Percentiles rank a stretch among this genome's conserved stretches.
These are phyloP conservation scores for Brettanomyces bruxellensis DNA, from an alignment of 805 yeast species.

Conservation along the genomic window DNA sequence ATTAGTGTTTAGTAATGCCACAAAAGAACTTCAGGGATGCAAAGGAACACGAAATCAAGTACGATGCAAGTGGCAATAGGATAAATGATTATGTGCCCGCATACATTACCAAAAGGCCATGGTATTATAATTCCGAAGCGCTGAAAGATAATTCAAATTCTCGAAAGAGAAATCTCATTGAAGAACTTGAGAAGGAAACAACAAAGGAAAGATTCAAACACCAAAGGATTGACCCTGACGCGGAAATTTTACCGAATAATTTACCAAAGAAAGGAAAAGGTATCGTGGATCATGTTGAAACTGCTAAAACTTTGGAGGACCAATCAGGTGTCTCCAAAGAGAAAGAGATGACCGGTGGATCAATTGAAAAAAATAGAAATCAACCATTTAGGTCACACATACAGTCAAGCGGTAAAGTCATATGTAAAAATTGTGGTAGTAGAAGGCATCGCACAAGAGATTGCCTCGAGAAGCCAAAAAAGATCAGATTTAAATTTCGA, in stretches of 20 bases:
- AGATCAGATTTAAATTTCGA: conserved; percentile 26
- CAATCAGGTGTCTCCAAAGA: conserved; percentile 5
- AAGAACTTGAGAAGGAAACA: conserved; percentile 12
- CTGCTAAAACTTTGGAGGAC: conserved; percentile 4
- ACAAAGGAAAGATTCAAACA: conserved; percentile 45
- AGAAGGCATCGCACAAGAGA: conserved; percentile 39
- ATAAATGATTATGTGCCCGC: conserved; percentile 25
- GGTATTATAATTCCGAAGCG: conserved; percentile 27
- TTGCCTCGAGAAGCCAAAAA: conserved; percentile 50
- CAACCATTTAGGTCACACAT: neutral
- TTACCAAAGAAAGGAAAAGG: conserved; percentile 50
- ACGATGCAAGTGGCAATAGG: conserved; percentile 24
- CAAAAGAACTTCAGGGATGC: too few relatives aligned
- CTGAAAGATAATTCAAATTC: conserved; percentile 18
- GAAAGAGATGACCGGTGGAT: neutral
- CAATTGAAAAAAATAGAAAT: neutral
- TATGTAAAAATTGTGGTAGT: conserved; percentile 55
- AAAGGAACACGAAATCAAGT: conserved; percentile 1
- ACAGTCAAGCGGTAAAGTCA: conserved; percentile 4
- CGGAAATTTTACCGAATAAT: conserved; percentile 32
- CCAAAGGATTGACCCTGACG: conserved; percentile 39
- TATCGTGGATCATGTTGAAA: conserved; percentile 35
- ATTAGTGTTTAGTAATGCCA: too few relatives aligned
- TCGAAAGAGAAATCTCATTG: conserved; percentile 19
- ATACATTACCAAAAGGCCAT: conserved; percentile 31